Conservation (phyloP, 176 grass and related monocot species). For the Musa schizocarpa region DNA sequence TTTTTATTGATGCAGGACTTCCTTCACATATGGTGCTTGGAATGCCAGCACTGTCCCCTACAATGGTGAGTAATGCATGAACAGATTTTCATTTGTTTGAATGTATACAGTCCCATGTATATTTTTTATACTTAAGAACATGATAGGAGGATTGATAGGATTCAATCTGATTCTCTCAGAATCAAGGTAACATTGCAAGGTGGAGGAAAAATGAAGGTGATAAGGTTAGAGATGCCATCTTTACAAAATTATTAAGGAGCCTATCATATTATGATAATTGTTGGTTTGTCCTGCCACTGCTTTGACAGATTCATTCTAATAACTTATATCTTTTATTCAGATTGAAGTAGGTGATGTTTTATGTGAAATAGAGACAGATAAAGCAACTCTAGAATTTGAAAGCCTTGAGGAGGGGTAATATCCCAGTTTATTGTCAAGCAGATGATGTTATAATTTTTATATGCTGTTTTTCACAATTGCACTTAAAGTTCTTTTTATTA, state of each 20-base stretch:
- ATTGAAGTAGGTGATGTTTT: conserved; percentile 93
- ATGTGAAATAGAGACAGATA: conserved; percentile 99
- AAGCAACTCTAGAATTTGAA: conserved; percentile 94
- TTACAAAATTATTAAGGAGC: not conserved
- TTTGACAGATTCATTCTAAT: not conserved
- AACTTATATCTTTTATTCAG: conserved; percentile 34
- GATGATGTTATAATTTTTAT: not conserved
- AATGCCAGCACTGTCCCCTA: conserved; percentile 92
- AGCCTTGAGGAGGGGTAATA: conserved; percentile 94
- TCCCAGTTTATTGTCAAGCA: not conserved
- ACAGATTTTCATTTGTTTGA: conserved; percentile 11
- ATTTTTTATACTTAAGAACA: not conserved
- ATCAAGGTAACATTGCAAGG: conserved; percentile 95
- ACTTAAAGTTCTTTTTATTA: not conserved
- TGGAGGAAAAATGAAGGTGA: conserved; percentile 98
- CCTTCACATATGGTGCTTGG: conserved; percentile 68
- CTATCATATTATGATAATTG: not conserved
- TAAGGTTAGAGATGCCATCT: conserved; percentile 40
- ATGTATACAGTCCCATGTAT: not conserved
- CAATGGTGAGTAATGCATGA: conserved; percentile 59
- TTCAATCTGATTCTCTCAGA: conserved; percentile 38
- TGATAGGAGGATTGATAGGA: conserved; percentile 9
- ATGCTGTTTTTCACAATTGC: not conserved
- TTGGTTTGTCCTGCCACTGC: not conserved
- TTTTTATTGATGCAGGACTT: conserved; percentile 41